Evolutionary conservation across 2,329 filamentous ascomycete species (phyloP), one percentile per base, ranked within the genome.

Genomic region (Microdochium paspali): DNA sequence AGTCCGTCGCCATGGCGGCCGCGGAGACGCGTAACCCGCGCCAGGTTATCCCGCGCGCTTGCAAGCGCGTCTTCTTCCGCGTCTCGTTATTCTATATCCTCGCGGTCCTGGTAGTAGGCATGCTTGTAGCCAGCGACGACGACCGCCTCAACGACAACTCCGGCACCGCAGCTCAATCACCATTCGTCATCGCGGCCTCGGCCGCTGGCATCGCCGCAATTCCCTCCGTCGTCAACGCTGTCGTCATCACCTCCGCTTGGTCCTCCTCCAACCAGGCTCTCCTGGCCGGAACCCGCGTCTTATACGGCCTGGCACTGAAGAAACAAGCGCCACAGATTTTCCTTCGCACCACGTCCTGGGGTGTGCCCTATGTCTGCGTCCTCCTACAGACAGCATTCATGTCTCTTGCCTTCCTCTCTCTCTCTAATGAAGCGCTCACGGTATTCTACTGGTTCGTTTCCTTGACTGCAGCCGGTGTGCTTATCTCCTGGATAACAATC

Each of bases 221-320:
- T 4, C 82, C 84, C 0, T 80, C 79, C 5, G 77, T 90, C 47
- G 82, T 90, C 64, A 91, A 91, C 61, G 85, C 84, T 30, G 72
- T 90, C 24, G 82, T 90, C 54, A 73, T 90, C 53, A 86, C 82
- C 0, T 85, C 82, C 0, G 84, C 82, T 0, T 83, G 79, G 66
- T 87, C 84, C 0, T 74, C 84, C 0, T 80, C 77, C 0, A 89
- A 89, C 54, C 80, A 84, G 53, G 79, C 76, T 57, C 68, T 90
- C 28, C 67, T 73, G 35, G 68, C 77, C 1, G 79, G 78, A 24
- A 80, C 79, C 1, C 72, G 80, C 44, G 76, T 79, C 28, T 66
- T 83, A 4, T 78, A 80, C 52, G 77, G 74, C 3, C 65, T 84
- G 47, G 79, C 80, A 0, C 69, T 80, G 13, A 79, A 82, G 60